Evolutionary conservation across 2,329 filamentous ascomycete genomes (phyloP), one percentile per base, ranked within the genome.

Genomic region (Colletotrichum shisoi): DNA sequence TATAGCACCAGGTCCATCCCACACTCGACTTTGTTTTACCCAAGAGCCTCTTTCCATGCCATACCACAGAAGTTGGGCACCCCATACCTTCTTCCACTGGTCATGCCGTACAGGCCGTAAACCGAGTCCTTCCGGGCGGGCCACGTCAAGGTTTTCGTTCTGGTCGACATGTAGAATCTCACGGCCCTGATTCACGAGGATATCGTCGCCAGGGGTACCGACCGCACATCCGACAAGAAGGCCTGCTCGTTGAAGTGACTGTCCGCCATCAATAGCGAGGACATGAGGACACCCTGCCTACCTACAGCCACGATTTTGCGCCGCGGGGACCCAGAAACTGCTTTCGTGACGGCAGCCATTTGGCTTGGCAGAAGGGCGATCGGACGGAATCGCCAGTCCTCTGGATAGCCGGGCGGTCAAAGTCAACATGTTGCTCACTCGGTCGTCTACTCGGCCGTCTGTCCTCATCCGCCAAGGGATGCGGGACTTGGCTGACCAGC

Each of bases 331-430:
- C 71, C 4, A 71, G 69, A 7, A 63, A 61, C 19, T 72, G 72
- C 70, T 62, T 74, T 15, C 58, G 70, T 46, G 66, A 71, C 31
- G 52, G 62, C n/a, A 40, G 46, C 1, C 71, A 71, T 31, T 39
- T 59, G n/a, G 34, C 42, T 7, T 73, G 72, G 72, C 52, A 70
- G 31, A 48, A 69, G 11, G 46, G 44, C 17, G 13, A 44, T 2
- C 44, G 69, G 13, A 57, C 62, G 17, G 57, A 67, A 15, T 59
- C 56, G 24, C 72, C 72, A 7, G 62, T 73, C 15, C 51, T 70
- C 17, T 75, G 72, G 72, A 71, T 75, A 27, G 69, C 70, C 1
- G 72, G 73, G 19, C 71, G 73, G 62, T 70, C 71, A 71, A 48
- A 70, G 71, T 66, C n/a, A 19, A 34, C 7, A 34, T 17, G 56